Evolutionary conservation across 2,329 filamentous ascomycete species (phyloP), one percentile per base, ranked within the genome.

Genomic region (Nothomitra cinnamomea): DNA sequence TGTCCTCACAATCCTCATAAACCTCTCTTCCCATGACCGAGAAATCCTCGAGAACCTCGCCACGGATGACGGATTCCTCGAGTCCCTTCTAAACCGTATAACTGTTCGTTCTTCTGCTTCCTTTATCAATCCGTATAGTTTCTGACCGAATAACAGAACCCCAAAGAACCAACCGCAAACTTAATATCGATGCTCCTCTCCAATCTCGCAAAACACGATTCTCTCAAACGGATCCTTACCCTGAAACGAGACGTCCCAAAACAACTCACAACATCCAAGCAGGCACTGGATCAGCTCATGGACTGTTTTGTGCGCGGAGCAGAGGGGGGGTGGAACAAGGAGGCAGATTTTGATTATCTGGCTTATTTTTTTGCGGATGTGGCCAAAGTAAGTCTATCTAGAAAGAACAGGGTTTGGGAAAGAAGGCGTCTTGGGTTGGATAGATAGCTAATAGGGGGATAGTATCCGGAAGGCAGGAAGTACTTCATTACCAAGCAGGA

Each of bases 241-340:
- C 38, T 41, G 8, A 35, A 13, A 17, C 83, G 87, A 57, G 70
- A 76, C 5, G 66, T 82, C 0, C 84, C 87, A 1, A 77, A 80
- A 54, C 73, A 74, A n/a, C 76, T 95, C 5, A 80, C 79, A 4
- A 83, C 79, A 1, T 85, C 87, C 41, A 76, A 82, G 36, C 74
- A 79, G 55, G 82, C 87, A 3, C 78, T 96, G 61, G 88, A 95
- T 66, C 92, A 96, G 67, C 72, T 98, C 28, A 80, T 98, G 66
- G 92, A 96, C 66, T 83, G 94, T 61, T 98, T 98, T 64, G 92
- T 96, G 64, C 94, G 92, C 70, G 90, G 90, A 19, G 82, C 86
- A 21, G 82, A 85, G 57, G 85, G 84, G 22, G 73, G 75, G 8
- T 88, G 92, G 67, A 96, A 96, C 73, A 83, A 85, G 63, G 66